Evolutionary conservation across 2,329 filamentous ascomycete species (phyloP).

Genomic region (Fusarium agapanthi): DNA sequence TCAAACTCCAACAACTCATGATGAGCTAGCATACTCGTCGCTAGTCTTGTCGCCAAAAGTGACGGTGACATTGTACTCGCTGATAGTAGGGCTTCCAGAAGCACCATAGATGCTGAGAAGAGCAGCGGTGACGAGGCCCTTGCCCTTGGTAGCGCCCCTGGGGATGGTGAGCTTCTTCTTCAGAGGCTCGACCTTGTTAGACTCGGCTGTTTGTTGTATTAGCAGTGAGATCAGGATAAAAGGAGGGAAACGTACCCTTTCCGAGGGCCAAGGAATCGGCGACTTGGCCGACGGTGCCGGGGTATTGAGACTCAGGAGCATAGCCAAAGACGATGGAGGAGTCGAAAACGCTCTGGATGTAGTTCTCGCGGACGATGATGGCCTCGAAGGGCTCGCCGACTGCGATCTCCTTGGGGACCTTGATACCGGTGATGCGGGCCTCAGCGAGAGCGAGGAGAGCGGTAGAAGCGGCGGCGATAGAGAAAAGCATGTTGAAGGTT

Average conservation of each 20-base stretch:
- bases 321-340: slow-evolving; percentile 56
- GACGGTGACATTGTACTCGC: slow-evolving; percentile 40
- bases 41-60: slow-evolving; percentile 37
- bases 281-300: slow-evolving; percentile 43
- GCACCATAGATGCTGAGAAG: slow-evolving; percentile 45
- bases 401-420: slow-evolving; percentile 51
- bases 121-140: slow-evolving; percentile 39
- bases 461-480: slow-evolving; percentile 37
- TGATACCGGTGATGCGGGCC: slow-evolving; percentile 55
- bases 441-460: slow-evolving; percentile 43
- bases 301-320: slow-evolving; percentile 35
- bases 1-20: not conserved
- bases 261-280: slow-evolving; percentile 49
- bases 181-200: slow-evolving; percentile 40
- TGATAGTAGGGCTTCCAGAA: slow-evolving; percentile 26
- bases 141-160: slow-evolving; percentile 24
- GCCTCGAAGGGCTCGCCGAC: slow-evolving; percentile 50
- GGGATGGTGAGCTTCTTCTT: slow-evolving; percentile 43
- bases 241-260: slow-evolving; percentile 36
- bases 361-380: slow-evolving; percentile 52
- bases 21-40: slow-evolving; percentile 30
- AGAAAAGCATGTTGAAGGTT: slow-evolving; percentile 38
- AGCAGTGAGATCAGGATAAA: not conserved
- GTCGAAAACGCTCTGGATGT: slow-evolving; percentile 56
- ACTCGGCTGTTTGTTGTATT: not conserved